These are phyloP conservation scores for Leccinum obscurum DNA, from an alignment of 768 basidiomycete genomes.

Conservation along the genomic window DNA sequence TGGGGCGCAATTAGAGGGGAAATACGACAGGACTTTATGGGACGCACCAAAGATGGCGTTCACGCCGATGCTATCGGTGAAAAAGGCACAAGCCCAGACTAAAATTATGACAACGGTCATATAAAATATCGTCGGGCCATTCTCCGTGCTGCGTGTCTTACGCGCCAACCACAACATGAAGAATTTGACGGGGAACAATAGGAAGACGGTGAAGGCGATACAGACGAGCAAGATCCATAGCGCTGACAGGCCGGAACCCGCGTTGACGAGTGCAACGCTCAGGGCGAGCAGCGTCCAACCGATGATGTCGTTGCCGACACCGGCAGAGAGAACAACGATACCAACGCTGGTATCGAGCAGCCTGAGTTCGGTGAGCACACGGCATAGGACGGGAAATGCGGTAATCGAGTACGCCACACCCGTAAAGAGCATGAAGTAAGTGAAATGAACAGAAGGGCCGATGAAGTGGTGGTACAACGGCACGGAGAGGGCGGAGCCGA, in stretches of 20 bases:
- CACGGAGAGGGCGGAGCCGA: conserved; percentile 73
- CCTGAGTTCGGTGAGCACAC: conserved; percentile 89
- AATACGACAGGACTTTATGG: background rate
- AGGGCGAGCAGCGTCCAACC: conserved; percentile 90
- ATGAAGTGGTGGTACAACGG: conserved; percentile 59
- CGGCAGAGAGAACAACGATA: conserved; percentile 89
- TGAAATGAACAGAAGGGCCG: conserved; percentile 64
- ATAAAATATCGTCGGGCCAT: conserved; percentile 83
- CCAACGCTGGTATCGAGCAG: conserved; percentile 91
- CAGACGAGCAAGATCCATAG: conserved; percentile 83
- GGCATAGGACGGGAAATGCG: conserved; percentile 82
- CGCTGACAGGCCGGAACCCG: conserved; percentile 77
- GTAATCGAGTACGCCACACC: conserved; percentile 91
- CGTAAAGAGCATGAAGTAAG: conserved; percentile 87
- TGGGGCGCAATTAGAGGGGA: conserved; percentile 22
- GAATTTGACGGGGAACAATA: conserved; percentile 65
- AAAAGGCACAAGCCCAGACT: conserved; percentile 85
- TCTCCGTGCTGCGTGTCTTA: conserved; percentile 76
- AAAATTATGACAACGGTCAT: conserved; percentile 84
- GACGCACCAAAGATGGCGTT: conserved; percentile 66
- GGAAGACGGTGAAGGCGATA: conserved; percentile 77
- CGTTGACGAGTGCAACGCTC: conserved; percentile 90
- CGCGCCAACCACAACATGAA: conserved; percentile 71
- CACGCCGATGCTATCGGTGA: conserved; percentile 91
- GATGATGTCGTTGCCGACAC: conserved; percentile 85